Conservation (phyloP, 495 filamentous ascomycete genomes). For the Podospora bellae-mahoneyi region DNA sequence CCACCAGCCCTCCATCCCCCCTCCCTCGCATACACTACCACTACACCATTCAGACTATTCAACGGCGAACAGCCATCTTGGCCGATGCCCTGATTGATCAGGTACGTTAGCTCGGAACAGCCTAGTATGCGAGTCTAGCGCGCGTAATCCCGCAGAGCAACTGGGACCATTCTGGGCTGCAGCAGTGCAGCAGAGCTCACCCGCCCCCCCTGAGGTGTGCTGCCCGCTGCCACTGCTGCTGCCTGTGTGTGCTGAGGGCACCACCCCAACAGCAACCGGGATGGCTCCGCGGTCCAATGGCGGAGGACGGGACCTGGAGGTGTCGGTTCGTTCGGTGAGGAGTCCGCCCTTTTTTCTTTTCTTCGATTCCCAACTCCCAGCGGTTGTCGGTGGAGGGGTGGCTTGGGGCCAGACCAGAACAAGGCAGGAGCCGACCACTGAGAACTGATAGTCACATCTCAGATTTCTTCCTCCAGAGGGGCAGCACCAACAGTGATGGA, state of each 20-base stretch:
- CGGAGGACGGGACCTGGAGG: neutral
- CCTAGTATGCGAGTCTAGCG: neutral
- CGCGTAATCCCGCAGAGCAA: conserved; percentile 1
- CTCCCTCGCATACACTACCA: neutral
- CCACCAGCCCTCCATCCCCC: too few relatives aligned
- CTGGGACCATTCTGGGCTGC: neutral
- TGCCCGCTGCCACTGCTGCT: neutral
- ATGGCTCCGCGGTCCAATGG: neutral
- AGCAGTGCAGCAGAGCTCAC: neutral
- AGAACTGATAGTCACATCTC: conserved; percentile 10
- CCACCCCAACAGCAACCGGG: neutral
- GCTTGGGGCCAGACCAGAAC: neutral
- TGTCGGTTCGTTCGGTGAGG: neutral
- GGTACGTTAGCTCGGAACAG: neutral
- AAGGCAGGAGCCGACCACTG: conserved; percentile 13
- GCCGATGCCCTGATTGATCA: neutral
- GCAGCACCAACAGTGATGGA: conserved; percentile 7
- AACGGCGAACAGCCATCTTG: conserved; percentile 12
- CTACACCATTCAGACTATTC: neutral
- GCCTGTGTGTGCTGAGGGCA: neutral
- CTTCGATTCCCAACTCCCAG: neutral
- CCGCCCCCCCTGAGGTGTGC: neutral
- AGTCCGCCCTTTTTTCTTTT: neutral
- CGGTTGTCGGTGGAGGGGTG: neutral
- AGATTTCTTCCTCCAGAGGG: conserved; percentile 6